Evolutionary conservation across 495 filamentous ascomycete species (phyloP).

Genomic region (Sporormia fimetaria): DNA sequence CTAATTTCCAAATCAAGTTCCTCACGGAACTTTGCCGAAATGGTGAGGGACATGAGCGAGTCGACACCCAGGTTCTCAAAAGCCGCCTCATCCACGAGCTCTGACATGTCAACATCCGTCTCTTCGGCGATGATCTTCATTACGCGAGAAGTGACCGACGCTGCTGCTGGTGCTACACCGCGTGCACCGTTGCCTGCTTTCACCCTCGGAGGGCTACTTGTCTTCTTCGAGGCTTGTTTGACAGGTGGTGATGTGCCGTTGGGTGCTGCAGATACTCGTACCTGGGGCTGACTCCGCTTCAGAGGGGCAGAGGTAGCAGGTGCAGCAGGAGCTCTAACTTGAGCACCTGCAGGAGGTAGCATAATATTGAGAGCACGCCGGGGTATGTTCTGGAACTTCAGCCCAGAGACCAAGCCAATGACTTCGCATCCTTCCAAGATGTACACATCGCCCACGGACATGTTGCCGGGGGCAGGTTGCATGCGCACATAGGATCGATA

Average conservation of each 20-base stretch:
- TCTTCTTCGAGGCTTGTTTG: neutral
- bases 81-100: slow-evolving; percentile 36
- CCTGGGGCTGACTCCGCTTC: too few relatives aligned
- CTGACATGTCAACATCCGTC: slow-evolving; percentile 35
- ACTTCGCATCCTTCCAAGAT: slow-evolving; percentile 36
- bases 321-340: slow-evolving; percentile 12
- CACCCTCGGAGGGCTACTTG: too few relatives aligned
- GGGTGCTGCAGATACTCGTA: too few relatives aligned
- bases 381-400: slow-evolving; percentile 39
- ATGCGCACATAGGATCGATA: slow-evolving; percentile 37
- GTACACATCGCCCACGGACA: slow-evolving; percentile 36
- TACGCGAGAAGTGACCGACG: slow-evolving; percentile 31
- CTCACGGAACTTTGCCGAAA: slow-evolving; percentile 37
- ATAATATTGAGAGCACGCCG: slow-evolving; percentile 34
- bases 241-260: too few relatives aligned
- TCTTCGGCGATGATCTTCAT: slow-evolving; percentile 38
- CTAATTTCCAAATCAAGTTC: slow-evolving; percentile 37
- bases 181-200: too few relatives aligned
- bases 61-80: slow-evolving; percentile 39
- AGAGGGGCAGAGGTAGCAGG: slow-evolving; percentile 10
- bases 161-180: too few relatives aligned
- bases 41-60: slow-evolving; percentile 36
- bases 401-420: slow-evolving; percentile 32
- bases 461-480: slow-evolving; percentile 34
- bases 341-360: slow-evolving; percentile 27